These are phyloP conservation scores for Ilyonectria robusta DNA, from an alignment of 2,329 filamentous ascomycete genomes.

Conservation along the genomic window DNA sequence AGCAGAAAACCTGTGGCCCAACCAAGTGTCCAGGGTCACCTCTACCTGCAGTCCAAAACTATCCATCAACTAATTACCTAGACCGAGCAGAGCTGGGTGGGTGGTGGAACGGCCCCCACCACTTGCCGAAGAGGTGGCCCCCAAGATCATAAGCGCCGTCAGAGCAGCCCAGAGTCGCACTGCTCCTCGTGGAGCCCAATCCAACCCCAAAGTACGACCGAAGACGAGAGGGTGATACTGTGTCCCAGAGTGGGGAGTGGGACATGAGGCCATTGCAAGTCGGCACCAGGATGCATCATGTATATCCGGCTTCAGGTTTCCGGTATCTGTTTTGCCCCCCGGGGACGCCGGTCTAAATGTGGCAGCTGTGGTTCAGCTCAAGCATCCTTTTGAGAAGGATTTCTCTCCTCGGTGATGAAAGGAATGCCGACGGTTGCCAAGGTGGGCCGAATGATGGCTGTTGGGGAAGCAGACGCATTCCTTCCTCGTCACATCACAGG, in stretches of 20 bases:
- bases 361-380: slow-evolving; percentile 4
- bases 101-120: slow-evolving; percentile 20
- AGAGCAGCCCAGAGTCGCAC: slow-evolving; percentile 12
- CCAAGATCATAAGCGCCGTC: slow-evolving; percentile 6
- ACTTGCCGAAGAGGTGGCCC: background rate
- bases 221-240: slow-evolving; percentile 10
- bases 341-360: slow-evolving; percentile 15
- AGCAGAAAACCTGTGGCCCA: slow-evolving; percentile 11
- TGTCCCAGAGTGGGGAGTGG: slow-evolving; percentile 17
- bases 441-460: background rate
- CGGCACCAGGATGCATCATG: slow-evolving; percentile 11
- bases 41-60: slow-evolving; percentile 4
- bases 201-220: slow-evolving; percentile 11
- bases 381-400: slow-evolving; percentile 19
- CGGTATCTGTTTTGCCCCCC: slow-evolving; percentile 14
- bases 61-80: slow-evolving; percentile 7
- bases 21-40: slow-evolving; percentile 6
- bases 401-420: slow-evolving; percentile 13
- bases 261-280: slow-evolving; percentile 23
- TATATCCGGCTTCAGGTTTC: slow-evolving; percentile 9
- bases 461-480: background rate
- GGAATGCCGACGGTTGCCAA: background rate
- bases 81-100: background rate
- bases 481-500: slow-evolving; percentile 19
- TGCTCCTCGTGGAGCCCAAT: slow-evolving; percentile 16